Base-by-base conservation (phyloP, 768 basidiomycete genomes). In the Termitomyces sp. region DNA sequence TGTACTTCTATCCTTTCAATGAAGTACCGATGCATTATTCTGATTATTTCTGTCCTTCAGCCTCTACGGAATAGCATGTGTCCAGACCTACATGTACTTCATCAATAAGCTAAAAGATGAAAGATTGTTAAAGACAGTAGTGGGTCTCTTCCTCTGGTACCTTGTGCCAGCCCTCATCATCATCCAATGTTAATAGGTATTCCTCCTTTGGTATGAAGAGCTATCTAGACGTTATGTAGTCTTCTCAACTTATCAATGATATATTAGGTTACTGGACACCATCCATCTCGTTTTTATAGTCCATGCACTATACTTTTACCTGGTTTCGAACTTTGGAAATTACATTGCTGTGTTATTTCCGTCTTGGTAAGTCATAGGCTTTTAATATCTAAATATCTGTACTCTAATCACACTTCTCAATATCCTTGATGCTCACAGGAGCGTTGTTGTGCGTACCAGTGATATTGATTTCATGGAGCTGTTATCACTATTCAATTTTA, bases 61-160 rank as follows among this genome's bases (percentile, higher is more conserved):
- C 23, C 45, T 58, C 27, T 58, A 53, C 9, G 57, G 57, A 3
- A 52, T 58, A 8, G 40, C 32, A 16, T 58, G 57, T 23, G 51
- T 58, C 5, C 57, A 58, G 14, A 29, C 27, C 6, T 58, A 46
- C 19, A 34, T 29, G 4, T 58, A 58, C 21, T 27, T 58, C 45
- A 38, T 9, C 5, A 31, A 21, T 7, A 41, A 27, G 23, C 5
- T 6, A 2, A 58, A 25, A 38, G 57, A 58, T n/a, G 7, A 19
- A 32, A 50, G 16, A 12, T 47, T 43, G 37, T 31, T 58, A 1
- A 52, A 42, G n/a, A 21, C 35, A 32, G 7, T 53, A 19, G 57
- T 58, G 46, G 9, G 57, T 58, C 9, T 31, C n/a, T 16, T 1
- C 9, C 37, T 32, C 23, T 17, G 16, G 4, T 4, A 27, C 14